A percentile compares a stretch with the other conserved stretches of the same genome.
Conservation (phyloP, 2,329 filamentous ascomycete species). For the Aspergillus calidoustus region DNA sequence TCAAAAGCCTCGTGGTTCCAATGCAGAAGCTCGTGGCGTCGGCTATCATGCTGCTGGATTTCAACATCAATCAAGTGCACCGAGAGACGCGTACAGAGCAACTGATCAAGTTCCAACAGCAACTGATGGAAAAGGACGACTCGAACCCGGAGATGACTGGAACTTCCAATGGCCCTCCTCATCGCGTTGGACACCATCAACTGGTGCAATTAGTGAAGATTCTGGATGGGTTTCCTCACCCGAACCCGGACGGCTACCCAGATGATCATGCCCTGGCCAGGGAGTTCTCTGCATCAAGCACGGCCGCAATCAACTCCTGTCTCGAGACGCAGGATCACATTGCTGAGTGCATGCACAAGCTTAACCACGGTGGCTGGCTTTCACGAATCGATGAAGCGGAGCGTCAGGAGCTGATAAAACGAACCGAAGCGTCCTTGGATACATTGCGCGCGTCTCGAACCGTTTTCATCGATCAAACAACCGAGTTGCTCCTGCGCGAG, state of each 20-base stretch:
- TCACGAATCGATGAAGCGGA: slow-evolving; percentile 22
- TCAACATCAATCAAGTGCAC: slow-evolving; percentile 43
- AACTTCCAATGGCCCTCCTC: slow-evolving; percentile 11
- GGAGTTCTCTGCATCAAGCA: slow-evolving; percentile 35
- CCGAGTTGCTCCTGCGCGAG: slow-evolving; percentile 43
- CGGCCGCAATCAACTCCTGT: slow-evolving; percentile 32
- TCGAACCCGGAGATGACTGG: background rate
- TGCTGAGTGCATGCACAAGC: slow-evolving; percentile 29
- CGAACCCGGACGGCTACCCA: slow-evolving; percentile 24
- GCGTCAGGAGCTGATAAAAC: slow-evolving; percentile 10
- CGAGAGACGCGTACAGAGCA: background rate
- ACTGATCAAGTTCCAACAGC: slow-evolving; percentile 6
- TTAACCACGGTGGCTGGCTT: slow-evolving; percentile 37
- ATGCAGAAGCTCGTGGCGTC: slow-evolving; percentile 43
- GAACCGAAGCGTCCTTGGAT: slow-evolving; percentile 25
- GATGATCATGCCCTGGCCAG: slow-evolving; percentile 32
- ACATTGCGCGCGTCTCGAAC: slow-evolving; percentile 32
- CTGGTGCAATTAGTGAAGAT: background rate
- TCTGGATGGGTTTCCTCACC: slow-evolving; percentile 36
- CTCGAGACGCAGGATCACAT: slow-evolving; percentile 21
- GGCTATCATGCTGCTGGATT: slow-evolving; percentile 47
- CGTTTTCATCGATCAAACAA: slow-evolving; percentile 39
- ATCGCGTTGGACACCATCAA: background rate
- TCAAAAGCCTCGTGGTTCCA: slow-evolving; percentile 43
- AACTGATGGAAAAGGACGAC: background rate